A percentile compares a stretch with the other conserved stretches of the same genome.
These are phyloP conservation scores for Coniferiporia weirii DNA, from an alignment of 1,284 basidiomycete species.

Conservation along the genomic window DNA sequence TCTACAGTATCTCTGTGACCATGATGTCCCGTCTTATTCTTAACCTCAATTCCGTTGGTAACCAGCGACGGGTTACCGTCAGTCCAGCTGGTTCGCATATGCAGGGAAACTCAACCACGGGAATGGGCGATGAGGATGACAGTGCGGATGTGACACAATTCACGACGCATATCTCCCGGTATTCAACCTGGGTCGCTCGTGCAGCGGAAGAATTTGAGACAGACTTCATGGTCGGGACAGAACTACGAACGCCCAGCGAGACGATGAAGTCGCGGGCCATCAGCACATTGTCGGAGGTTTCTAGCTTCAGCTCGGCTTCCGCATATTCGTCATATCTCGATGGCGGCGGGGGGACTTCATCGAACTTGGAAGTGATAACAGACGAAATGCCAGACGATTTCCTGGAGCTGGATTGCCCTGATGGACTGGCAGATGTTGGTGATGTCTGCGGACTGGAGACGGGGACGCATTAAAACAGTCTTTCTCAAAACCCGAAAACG, in stretches of 20 bases:
- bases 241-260: not conserved
- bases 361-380: too few species aligned
- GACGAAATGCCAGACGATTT: too few species aligned
- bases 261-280: not conserved
- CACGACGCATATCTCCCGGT: conserved; percentile 9
- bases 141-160: conserved; percentile 2
- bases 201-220: conserved; percentile 2
- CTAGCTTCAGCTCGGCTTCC: not conserved
- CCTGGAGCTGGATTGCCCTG: too few species aligned
- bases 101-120: not conserved
- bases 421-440: too few species aligned
- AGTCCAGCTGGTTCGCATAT: not conserved
- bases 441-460: too few species aligned
- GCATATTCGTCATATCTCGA: not conserved
- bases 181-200: conserved; percentile 10
- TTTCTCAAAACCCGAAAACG: too few species aligned
- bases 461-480: too few species aligned
- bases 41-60: conserved; percentile 7
- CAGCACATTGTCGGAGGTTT: not conserved
- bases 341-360: not conserved
- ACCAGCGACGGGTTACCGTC: not conserved
- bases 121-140: not conserved
- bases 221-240: not conserved
- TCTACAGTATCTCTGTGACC: conserved; percentile 12
- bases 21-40: conserved; percentile 15